phyloP scores from a whole-genome alignment of 345 rosid species.

The Linum lewisii region DNA sequence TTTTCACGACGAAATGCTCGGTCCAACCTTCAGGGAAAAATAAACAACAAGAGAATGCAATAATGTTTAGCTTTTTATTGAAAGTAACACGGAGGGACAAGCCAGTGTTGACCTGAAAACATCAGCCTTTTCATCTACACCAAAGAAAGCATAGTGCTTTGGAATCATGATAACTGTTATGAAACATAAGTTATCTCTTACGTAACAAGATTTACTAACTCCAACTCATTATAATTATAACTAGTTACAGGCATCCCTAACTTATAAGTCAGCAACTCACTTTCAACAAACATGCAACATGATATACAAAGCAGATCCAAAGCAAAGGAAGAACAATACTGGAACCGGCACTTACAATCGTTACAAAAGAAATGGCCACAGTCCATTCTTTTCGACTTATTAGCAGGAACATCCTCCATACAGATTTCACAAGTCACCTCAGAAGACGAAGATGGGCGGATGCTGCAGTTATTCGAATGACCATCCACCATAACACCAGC shows the following conservation, averaged over 20 bases:
- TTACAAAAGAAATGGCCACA: constrained; percentile 39
- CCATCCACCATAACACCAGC: constrained; percentile 23
- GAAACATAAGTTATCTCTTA: no score
- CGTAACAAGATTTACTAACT: no score
- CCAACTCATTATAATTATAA: no score
- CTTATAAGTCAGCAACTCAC: no score
- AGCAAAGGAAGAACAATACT: background rate
- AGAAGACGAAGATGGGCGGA: background rate
- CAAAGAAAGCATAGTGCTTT: no score
- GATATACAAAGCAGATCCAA: constrained; percentile 1
- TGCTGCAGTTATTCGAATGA: background rate
- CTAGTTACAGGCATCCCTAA: no score
- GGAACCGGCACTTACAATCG: constrained; percentile 21
- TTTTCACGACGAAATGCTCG: constrained; percentile 32
- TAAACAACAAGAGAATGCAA: background rate
- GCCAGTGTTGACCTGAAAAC: background rate
- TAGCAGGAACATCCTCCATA: constrained; percentile 24
- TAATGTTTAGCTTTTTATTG: background rate
- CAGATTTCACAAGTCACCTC: constrained; percentile 25
- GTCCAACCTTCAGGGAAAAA: constrained; percentile 28
- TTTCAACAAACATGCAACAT: background rate
- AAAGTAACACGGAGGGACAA: background rate
- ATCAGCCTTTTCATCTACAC: background rate
- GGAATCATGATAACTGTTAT: no score
- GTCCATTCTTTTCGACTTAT: constrained; percentile 27